A percentile compares a stretch with the other conserved stretches of the same genome.
Conservation (phyloP, 2,329 filamentous ascomycete genomes). For the Myotisia sp. region DNA sequence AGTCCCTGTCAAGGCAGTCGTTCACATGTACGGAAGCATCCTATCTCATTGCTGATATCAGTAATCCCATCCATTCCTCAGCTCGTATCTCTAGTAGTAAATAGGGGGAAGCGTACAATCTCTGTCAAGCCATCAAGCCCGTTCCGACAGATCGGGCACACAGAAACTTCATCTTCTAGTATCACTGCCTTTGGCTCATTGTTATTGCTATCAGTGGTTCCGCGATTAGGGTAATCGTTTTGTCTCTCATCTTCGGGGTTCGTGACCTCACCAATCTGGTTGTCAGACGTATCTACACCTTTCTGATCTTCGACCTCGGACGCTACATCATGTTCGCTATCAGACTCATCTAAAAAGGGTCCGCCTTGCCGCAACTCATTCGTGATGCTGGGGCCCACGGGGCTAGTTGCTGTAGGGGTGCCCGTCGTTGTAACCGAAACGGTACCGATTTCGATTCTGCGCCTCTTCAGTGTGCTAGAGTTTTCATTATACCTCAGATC, state of each 20-base stretch:
- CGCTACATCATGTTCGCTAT: constrained; percentile 37
- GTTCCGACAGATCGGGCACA: constrained; percentile 65
- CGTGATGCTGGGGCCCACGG: too few relatives aligned
- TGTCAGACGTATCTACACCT: neutral
- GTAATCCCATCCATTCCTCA: too few relatives aligned
- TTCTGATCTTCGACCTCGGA: neutral
- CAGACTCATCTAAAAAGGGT: constrained; percentile 34
- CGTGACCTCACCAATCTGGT: neutral
- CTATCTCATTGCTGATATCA: constrained; percentile 30
- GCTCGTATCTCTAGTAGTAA: constrained; percentile 1
- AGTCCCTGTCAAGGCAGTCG: constrained; percentile 72
- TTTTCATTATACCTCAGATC: constrained; percentile 25
- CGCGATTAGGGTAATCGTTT: too few relatives aligned
- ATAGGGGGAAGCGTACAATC: constrained; percentile 17
- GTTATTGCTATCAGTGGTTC: constrained; percentile 11
- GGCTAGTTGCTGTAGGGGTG: too few relatives aligned
- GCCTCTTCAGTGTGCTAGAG: constrained; percentile 20
- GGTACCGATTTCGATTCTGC: constrained; percentile 6
- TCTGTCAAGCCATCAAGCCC: constrained; percentile 46
- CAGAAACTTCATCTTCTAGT: constrained; percentile 27
- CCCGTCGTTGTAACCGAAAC: too few relatives aligned
- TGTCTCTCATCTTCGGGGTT: neutral
- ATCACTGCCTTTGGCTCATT: constrained; percentile 29
- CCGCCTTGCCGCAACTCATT: too few relatives aligned
- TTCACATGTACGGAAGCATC: constrained; percentile 79